Conservation (phyloP, 805 yeast species). For the Naumovozyma dairenensis region DNA sequence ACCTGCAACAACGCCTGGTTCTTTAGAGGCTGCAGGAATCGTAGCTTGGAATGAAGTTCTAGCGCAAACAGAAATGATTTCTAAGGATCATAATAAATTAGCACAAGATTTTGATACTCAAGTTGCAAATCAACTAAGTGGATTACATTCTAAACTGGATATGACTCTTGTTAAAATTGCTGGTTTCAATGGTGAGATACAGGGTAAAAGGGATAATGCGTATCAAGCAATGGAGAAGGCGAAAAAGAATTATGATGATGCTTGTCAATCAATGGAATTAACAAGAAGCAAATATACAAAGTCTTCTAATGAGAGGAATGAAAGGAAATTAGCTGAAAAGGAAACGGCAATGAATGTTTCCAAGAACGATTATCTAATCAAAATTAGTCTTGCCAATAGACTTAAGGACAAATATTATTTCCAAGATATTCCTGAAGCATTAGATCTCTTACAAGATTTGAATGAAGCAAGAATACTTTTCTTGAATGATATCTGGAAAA, state of each 20-base stretch:
- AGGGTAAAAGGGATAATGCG: constrained; percentile 31
- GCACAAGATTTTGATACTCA: constrained; percentile 50
- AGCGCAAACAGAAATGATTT: constrained; percentile 70
- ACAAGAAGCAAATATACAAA: constrained; percentile 68
- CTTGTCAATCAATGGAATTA: constrained; percentile 71
- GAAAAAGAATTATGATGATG: constrained; percentile 69
- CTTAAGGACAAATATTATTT: constrained; percentile 85
- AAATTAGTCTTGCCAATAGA: constrained; percentile 77
- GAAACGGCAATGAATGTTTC: constrained; percentile 75
- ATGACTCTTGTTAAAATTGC: constrained; percentile 46
- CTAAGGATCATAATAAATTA: constrained; percentile 54
- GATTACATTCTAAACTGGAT: constrained; percentile 44
- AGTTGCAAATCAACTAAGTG: constrained; percentile 50
- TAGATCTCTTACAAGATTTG: constrained; percentile 76
- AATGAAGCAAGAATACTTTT: constrained; percentile 69
- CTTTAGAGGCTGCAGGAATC: constrained; percentile 76
- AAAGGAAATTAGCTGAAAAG: constrained; percentile 44
- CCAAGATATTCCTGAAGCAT: constrained; percentile 85
- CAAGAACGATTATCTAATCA: constrained; percentile 76
- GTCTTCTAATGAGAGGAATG: constrained; percentile 41
- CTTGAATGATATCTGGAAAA: constrained; percentile 56
- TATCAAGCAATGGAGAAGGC: constrained; percentile 27
- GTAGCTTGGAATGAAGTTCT: constrained; percentile 88
- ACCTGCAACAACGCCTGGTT: constrained; percentile 90
- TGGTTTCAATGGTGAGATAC: constrained; percentile 49